Conservation (phyloP, 805 yeast genomes). For the Cyberlindnera sargentensis region DNA sequence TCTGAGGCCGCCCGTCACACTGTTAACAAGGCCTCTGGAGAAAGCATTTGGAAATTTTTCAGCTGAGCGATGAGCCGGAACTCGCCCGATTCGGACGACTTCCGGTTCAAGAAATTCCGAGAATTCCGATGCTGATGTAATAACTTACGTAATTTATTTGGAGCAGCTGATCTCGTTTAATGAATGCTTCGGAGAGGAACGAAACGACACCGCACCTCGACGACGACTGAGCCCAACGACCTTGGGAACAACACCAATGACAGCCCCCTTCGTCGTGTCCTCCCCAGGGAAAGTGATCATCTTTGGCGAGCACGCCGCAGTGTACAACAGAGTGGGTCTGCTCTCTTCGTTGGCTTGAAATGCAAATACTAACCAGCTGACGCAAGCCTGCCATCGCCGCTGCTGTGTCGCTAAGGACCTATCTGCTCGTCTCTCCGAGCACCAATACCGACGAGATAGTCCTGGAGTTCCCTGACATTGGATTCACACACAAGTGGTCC, state of each 20-base stretch:
- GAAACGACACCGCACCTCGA: too few species aligned
- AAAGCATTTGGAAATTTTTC: not conserved
- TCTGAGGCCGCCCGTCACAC: not conserved
- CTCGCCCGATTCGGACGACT: not conserved
- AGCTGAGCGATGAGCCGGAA: constrained; percentile 3
- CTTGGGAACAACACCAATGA: not conserved
- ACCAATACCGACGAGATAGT: constrained; percentile 36
- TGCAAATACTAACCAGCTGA: not conserved
- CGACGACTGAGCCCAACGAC: too few species aligned
- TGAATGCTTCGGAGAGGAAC: too few species aligned
- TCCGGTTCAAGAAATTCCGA: too few species aligned
- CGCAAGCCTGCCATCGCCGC: constrained; percentile 91
- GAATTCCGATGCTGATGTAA: too few species aligned
- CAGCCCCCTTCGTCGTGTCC: constrained; percentile 62
- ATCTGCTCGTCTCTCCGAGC: constrained; percentile 54
- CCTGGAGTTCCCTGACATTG: constrained; percentile 81
- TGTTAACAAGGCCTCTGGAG: not conserved
- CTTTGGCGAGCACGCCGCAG: constrained; percentile 97
- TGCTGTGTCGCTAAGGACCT: constrained; percentile 80
- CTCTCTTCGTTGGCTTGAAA: too few species aligned
- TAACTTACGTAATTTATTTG: too few species aligned
- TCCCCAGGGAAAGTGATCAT: constrained; percentile 96
- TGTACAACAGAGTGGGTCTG: constrained; percentile 55
- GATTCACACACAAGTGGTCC: constrained; percentile 59
- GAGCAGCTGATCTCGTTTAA: too few species aligned